Evolutionary conservation across 306 rosid species (phyloP).

Genomic region (Potentilla sterilis): DNA sequence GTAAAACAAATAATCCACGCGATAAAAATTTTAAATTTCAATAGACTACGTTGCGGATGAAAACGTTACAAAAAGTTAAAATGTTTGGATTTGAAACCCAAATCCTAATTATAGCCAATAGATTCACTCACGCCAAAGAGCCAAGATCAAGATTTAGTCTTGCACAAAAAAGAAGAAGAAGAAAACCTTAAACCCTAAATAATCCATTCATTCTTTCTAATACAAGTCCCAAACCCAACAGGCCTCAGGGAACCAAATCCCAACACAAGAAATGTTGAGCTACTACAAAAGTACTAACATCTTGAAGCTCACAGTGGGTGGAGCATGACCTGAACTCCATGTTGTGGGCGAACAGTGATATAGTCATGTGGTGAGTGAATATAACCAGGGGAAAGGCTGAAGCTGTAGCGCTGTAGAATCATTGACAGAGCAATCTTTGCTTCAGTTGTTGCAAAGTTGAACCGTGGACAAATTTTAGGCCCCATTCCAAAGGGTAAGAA

Average conservation of each 20-base stretch:
- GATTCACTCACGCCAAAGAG: background rate
- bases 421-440: slow-evolving; percentile 25
- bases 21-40: too few species aligned
- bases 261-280: background rate
- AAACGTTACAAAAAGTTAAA: too few species aligned
- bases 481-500: slow-evolving; percentile 29
- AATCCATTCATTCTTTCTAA: background rate
- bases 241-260: background rate
- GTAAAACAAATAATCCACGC: too few species aligned
- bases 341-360: slow-evolving; percentile 13
- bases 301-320: background rate
- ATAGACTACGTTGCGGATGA: too few species aligned
- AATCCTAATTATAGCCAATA: too few species aligned
- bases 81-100: background rate
- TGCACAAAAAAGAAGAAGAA: background rate
- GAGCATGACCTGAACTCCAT: slow-evolving; percentile 27
- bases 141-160: background rate
- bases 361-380: slow-evolving; percentile 13
- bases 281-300: background rate
- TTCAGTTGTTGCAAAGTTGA: slow-evolving; percentile 27
- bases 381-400: slow-evolving; percentile 19
- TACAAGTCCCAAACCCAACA: background rate
- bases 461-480: slow-evolving; percentile 23
- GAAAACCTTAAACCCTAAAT: background rate
- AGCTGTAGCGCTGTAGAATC: slow-evolving; percentile 23